Evolutionary conservation across 306 rosid genomes (phyloP).

Genomic region (Astragalus glycyphyllos): DNA sequence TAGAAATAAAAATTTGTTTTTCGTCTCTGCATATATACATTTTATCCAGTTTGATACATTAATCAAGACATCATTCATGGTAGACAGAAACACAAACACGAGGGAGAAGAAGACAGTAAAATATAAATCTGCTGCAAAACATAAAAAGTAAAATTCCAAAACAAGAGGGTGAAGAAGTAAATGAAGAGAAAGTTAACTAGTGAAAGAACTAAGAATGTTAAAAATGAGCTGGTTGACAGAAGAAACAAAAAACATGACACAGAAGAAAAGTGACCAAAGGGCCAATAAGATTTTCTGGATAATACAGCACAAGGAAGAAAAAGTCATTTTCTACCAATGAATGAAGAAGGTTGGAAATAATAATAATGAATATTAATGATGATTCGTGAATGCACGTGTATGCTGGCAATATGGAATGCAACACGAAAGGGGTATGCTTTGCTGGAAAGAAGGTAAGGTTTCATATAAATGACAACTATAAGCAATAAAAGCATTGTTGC

Average conservation of each 20-base stretch:
- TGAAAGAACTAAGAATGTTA: slow-evolving; percentile 30
- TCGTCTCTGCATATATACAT: too few relatives aligned
- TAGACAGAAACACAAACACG: slow-evolving; percentile 1
- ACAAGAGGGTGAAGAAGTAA: slow-evolving; percentile 16
- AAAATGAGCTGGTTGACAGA: slow-evolving; percentile 45
- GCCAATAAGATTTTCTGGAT: slow-evolving; percentile 40
- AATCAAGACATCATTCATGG: slow-evolving; percentile 21
- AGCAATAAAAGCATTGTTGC: slow-evolving; percentile 46
- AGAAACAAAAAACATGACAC: slow-evolving; percentile 35
- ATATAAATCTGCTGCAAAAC: slow-evolving; percentile 1
- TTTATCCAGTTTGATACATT: too few relatives aligned
- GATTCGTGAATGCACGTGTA: slow-evolving; percentile 48
- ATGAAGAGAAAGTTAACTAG: slow-evolving; percentile 24
- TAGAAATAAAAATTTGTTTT: too few relatives aligned
- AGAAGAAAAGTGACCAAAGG: slow-evolving; percentile 37
- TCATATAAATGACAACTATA: slow-evolving; percentile 65
- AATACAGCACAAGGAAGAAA: slow-evolving; percentile 37
- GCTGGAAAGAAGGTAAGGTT: slow-evolving; percentile 80
- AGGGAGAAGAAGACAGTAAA: slow-evolving; percentile 13
- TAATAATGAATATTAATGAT: slow-evolving; percentile 23
- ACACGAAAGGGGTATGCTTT: slow-evolving; percentile 56
- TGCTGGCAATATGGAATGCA: slow-evolving; percentile 48
- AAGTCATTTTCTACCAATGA: slow-evolving; percentile 9
- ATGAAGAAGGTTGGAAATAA: slow-evolving; percentile 12
- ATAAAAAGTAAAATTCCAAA: slow-evolving; percentile 29